A percentile compares a stretch with the other conserved stretches of the same genome.
Evolutionary conservation across 306 rosid species (phyloP).

Genomic region (Trifolium pratense): DNA sequence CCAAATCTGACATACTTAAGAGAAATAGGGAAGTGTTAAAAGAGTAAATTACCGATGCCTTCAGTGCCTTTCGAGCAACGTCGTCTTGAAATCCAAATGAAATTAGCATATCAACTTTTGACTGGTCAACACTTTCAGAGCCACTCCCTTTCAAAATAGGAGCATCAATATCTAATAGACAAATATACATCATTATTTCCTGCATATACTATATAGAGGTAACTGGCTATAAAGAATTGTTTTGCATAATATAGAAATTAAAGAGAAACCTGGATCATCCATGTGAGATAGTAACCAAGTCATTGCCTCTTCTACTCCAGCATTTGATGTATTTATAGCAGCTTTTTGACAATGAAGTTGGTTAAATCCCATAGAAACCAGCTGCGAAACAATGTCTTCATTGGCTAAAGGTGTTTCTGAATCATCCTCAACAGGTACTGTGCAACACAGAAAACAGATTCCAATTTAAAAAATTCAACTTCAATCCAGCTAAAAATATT

Average conservation of each 20-base stretch:
- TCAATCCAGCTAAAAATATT: neutral
- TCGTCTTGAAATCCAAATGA: conserved; percentile 96
- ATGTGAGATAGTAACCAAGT: conserved; percentile 93
- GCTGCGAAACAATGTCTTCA: conserved; percentile 83
- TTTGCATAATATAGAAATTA: conserved; percentile 20
- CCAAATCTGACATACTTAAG: neutral
- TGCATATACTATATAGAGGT: conserved; percentile 26
- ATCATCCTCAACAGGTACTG: conserved; percentile 64
- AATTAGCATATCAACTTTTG: conserved; percentile 76
- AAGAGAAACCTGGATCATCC: conserved; percentile 79
- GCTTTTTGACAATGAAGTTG: conserved; percentile 91
- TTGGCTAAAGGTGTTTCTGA: conserved; percentile 53
- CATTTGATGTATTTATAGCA: conserved; percentile 81
- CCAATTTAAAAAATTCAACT: neutral
- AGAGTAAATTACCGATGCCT: conserved; percentile 73
- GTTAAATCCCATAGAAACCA: conserved; percentile 92
- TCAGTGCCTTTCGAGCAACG: conserved; percentile 75
- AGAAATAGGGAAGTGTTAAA: neutral
- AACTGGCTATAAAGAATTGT: conserved; percentile 14
- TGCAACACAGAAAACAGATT: conserved; percentile 31
- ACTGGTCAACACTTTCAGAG: conserved; percentile 63
- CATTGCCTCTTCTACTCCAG: conserved; percentile 97
- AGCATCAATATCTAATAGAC: conserved; percentile 65
- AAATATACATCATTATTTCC: conserved; percentile 24
- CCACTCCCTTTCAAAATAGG: conserved; percentile 63